Evolutionary conservation across 2,329 filamentous ascomycete genomes (phyloP).

Genomic region (Curvularia eragrostidis): DNA sequence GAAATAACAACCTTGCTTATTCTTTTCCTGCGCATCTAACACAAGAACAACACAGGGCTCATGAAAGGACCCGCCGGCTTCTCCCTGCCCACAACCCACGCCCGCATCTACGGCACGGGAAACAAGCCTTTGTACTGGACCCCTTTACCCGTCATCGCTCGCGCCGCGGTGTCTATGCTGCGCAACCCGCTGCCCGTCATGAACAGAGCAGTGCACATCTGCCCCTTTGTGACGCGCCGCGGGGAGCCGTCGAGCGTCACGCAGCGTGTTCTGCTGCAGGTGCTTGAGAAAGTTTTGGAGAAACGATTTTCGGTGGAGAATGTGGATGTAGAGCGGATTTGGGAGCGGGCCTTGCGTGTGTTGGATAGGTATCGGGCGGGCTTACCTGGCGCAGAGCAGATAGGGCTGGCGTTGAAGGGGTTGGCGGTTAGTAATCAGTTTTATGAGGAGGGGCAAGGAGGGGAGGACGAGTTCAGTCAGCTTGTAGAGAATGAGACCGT

Average conservation of each 20-base stretch:
- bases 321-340: conserved; percentile 40
- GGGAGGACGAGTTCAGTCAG: conserved; percentile 33
- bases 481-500: conserved; percentile 41
- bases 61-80: conserved; percentile 48
- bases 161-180: conserved; percentile 41
- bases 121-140: conserved; percentile 43
- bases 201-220: conserved; percentile 43
- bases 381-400: background rate
- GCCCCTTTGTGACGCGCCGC: conserved; percentile 22
- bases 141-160: conserved; percentile 34
- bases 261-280: conserved; percentile 35
- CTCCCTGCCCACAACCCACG: conserved; percentile 34
- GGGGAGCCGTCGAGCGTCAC: conserved; percentile 20
- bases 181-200: conserved; percentile 27
- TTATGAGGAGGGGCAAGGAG: conserved; percentile 34
- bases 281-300: conserved; percentile 32
- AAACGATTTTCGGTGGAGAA: conserved; percentile 33
- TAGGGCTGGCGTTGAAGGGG: conserved; percentile 33
- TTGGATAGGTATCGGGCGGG: conserved; percentile 34
- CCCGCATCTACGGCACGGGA: conserved; percentile 47
- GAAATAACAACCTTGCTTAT: too few relatives aligned
- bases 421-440: conserved; percentile 43
- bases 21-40: background rate
- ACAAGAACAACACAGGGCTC: conserved; percentile 33
- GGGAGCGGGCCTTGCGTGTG: conserved; percentile 34